Base-by-base conservation (phyloP, 768 basidiomycete genomes). In the Tricholoma sp. region DNA sequence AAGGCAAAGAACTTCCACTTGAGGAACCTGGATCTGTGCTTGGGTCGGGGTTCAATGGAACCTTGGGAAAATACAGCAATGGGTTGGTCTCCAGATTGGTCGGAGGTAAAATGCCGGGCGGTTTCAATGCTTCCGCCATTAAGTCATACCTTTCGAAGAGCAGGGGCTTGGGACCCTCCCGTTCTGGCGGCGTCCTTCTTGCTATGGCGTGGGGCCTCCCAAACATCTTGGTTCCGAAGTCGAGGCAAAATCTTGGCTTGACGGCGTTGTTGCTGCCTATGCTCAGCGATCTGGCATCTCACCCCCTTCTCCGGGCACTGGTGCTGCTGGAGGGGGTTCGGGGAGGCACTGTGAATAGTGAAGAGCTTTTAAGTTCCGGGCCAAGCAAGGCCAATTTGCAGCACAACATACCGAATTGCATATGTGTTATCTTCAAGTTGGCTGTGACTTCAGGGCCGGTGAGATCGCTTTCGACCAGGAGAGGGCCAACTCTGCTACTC, bases 321-420 rank as follows among this genome's bases (percentile, higher is more conserved):
- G 76, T 37, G 86, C 81, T 15, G 82, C 78, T 28, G 85, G 81
- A 4, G 85, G 81, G 41, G 82, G 76, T 4, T 83, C 72, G 85
- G n/a, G 94, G 92, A 13, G 85, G 90, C 1, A 86, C 87, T 36
- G 96, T 98, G 78, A 96, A 98, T 78, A 95, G 94, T 68, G 97
- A 98, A 72, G 94, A 96, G 68, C 97, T 99, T 81, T 74, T 94
- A 93, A 94, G 72, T 98, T 98, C 84, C 91, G 94, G 65, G 81
- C 85, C 2, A 91, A 97, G 54, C 96, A 98, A 70, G 82, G 97
- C 68, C 84, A 87, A 53, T 95, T 98, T 61, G 94, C 91, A 18
- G 80, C 85, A 45, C 93, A 95, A 65, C 94, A 99, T 63, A 83
- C 98, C 56, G 96, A 98, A 67, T 81, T 98, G 12, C 91, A 96